Base-by-base conservation (phyloP, 1,284 basidiomycete species). In the Trametes sp. region DNA sequence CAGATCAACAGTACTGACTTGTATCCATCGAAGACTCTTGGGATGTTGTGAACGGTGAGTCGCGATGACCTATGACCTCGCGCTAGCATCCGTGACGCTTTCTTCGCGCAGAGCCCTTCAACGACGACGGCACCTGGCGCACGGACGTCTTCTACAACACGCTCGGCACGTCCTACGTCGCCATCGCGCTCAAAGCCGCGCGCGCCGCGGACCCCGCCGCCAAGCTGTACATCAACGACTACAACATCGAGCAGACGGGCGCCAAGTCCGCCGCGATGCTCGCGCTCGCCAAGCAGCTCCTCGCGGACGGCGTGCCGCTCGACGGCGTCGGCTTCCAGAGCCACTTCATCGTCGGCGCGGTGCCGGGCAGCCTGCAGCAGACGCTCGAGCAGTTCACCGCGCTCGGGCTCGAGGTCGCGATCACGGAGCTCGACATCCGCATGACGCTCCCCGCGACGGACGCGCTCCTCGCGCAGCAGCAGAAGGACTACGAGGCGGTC, bases 81-180 rank as follows among this genome's bases (percentile, higher is more conserved):
- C 31, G n/a, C 14, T 14, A 13, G 7, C 19, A 31, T 11, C 35
- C 42, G 9, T 13, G 11, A 38, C 24, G 35, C 28, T 50, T 8
- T 5, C 23, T 41, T 23, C n/a, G 35, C 16, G 46, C 64, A 75
- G 76, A 88, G 68, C 81, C 84, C 2, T 83, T 87, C 75, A 85
- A 86, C 68, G 86, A 87, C 29, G 82, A 87, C 68, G 86, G 86
- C 14, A 85, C 83, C 5, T 83, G 78, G 72, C 78, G 84, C 56
- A 46, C 65, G 21, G 76, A 77, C 57, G 78, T 84, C n/a, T 85
- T 83, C 74, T 81, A 76, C 74, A 79, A 79, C 64, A 81, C 79
- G 6, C 78, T 83, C n/a, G 80, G 80, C 21, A 74, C 74, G 1
- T 65, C 67, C n/a, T 85, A 79, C 73, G 75, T 84, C 52, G 61